Conservation (phyloP, 2,329 filamentous ascomycete species). For the Coleophoma eucalyptorum region DNA sequence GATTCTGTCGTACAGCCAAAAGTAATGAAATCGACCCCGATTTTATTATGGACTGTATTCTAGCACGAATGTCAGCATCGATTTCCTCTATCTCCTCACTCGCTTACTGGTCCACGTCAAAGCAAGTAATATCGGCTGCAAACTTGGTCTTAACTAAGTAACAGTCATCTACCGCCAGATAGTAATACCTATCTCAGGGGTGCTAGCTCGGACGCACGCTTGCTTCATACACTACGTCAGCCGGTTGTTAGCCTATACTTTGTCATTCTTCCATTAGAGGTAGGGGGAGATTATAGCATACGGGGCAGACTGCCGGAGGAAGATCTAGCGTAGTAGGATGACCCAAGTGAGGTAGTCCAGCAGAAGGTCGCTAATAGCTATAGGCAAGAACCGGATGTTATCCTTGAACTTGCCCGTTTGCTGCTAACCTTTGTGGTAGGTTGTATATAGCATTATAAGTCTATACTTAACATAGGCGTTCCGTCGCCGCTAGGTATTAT, state of each 20-base stretch:
- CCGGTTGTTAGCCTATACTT: constrained; percentile 4
- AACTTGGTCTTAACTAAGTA: constrained; percentile 4
- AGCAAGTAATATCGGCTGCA: not conserved
- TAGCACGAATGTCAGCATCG: not conserved
- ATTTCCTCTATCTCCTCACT: constrained; percentile 2
- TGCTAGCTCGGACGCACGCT: no score
- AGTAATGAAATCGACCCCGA: no score
- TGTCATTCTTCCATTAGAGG: constrained; percentile 2
- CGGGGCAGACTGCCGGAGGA: constrained; percentile 2
- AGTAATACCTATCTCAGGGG: no score
- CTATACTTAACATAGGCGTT: constrained; percentile 7
- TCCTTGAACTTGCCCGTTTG: constrained; percentile 9
- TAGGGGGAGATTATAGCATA: constrained; percentile 6
- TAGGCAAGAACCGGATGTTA: constrained; percentile 11
- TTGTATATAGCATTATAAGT: constrained; percentile 11
- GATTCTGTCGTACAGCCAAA: no score
- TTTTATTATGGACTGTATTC: no score
- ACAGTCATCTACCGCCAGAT: constrained; percentile 4
- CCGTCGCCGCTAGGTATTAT: constrained; percentile 2
- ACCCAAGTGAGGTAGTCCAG: constrained; percentile 8
- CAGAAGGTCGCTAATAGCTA: constrained; percentile 8
- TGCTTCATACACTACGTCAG: no score
- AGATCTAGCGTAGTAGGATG: constrained; percentile 2
- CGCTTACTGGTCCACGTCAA: no score
- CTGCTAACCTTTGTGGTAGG: constrained; percentile 12